Conservation (phyloP, 352 stramenopile species). For the Phytophthora capsici region DNA sequence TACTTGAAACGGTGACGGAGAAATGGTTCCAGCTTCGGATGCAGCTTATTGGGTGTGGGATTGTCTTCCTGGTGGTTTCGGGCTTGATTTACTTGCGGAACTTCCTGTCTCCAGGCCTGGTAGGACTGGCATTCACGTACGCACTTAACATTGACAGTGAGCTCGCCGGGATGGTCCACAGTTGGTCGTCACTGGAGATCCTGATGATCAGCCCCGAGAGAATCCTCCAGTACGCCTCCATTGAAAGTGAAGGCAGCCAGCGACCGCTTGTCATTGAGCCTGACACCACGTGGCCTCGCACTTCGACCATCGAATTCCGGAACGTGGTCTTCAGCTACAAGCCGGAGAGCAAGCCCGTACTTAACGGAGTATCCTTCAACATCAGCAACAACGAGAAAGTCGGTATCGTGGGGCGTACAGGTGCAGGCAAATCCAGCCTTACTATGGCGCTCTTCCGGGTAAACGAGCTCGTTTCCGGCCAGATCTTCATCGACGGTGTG, state of each 20-base stretch:
- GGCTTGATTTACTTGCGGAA: slow-evolving; percentile 39
- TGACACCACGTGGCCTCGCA: slow-evolving; percentile 65
- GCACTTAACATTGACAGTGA: slow-evolving; percentile 80
- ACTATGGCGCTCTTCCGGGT: slow-evolving; percentile 89
- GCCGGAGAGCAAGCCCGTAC: slow-evolving; percentile 19
- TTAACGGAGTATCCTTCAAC: too few relatives aligned
- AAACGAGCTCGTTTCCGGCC: slow-evolving; percentile 65
- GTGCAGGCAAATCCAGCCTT: slow-evolving; percentile 86
- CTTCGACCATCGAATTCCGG: slow-evolving; percentile 81
- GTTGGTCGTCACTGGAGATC: slow-evolving; percentile 53
- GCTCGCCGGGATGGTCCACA: slow-evolving; percentile 70
- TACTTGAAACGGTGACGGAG: slow-evolving; percentile 28
- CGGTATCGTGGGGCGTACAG: slow-evolving; percentile 87
- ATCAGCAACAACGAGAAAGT: too few relatives aligned
- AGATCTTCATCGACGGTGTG: slow-evolving; percentile 49
- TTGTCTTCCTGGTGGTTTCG: slow-evolving; percentile 51
- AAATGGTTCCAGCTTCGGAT: slow-evolving; percentile 62
- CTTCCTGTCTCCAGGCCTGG: slow-evolving; percentile 61
- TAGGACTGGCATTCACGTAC: slow-evolving; percentile 91
- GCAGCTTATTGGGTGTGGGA: slow-evolving; percentile 49
- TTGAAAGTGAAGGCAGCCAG: slow-evolving; percentile 31
- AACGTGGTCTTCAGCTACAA: slow-evolving; percentile 86
- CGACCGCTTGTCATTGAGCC: slow-evolving; percentile 25
- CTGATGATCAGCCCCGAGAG: slow-evolving; percentile 67
- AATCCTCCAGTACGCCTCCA: slow-evolving; percentile 42